phyloP scores from a whole-genome alignment of 345 rosid genomes.

The Arabis alpina region DNA sequence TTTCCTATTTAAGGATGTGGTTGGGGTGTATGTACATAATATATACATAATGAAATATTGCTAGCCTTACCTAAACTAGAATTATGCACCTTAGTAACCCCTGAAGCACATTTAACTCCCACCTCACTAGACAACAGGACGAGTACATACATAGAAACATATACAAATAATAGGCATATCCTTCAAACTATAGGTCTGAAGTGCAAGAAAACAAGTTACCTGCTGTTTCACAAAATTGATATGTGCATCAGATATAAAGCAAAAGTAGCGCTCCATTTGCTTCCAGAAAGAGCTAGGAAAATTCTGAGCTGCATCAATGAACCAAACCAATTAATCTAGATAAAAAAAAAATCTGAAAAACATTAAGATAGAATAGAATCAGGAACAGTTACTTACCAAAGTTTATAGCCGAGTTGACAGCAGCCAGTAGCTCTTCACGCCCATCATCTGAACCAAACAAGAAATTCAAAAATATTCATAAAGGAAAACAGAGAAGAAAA shows the following conservation, averaged over 20 bases:
- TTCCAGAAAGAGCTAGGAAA: conserved; percentile 69
- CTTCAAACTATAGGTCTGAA: conserved; percentile 20
- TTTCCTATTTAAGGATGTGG: not conserved
- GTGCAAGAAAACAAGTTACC: conserved; percentile 50
- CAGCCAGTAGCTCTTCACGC: conserved; percentile 86
- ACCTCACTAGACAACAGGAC: conserved; percentile 19
- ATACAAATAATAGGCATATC: conserved; percentile 23
- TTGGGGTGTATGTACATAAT: not conserved
- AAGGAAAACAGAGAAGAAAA: conserved; percentile 30
- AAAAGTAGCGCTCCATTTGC: conserved; percentile 79
- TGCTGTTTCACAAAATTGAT: conserved; percentile 68
- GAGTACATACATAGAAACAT: not conserved
- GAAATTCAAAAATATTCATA: conserved; percentile 37
- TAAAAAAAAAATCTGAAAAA: conserved; percentile 11
- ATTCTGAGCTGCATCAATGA: conserved; percentile 58
- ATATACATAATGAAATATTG: not conserved
- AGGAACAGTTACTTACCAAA: conserved; percentile 51
- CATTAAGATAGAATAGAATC: conserved; percentile 17
- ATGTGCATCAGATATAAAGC: conserved; percentile 74
- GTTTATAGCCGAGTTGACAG: conserved; percentile 73
- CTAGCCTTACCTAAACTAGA: conserved; percentile 8
- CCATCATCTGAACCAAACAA: conserved; percentile 87
- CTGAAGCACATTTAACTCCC: conserved; percentile 22
- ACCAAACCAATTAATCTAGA: conserved; percentile 43
- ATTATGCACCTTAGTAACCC: conserved; percentile 3